Evolutionary conservation across 176 grass and related monocot species (phyloP), one percentile per base, ranked within the genome.

Genomic region (Paspalum notatum): DNA sequence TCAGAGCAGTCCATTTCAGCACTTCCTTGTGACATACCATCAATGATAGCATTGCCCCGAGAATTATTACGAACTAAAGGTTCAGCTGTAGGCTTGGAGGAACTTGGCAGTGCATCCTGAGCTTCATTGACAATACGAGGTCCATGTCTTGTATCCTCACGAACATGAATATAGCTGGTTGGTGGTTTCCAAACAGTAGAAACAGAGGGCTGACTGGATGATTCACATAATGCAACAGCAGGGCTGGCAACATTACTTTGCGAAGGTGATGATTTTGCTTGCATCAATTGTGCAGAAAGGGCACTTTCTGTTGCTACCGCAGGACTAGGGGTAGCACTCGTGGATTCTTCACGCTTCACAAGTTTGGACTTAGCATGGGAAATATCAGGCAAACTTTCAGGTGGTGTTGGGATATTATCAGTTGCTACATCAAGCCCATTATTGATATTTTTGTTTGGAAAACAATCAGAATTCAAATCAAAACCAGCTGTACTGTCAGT

Each of bases 1-100:
- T 89, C 87, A 82, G 87, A 89, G 65, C 83, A 89, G 58, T 89
- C 87, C 87, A 89, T 89, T 85, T 85, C 79, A 57, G 87, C 87
- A 78, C 87, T 85, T 32, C 87, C 87, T 39, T 89, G 87, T 22
- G 83, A 89, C 83, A 78, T 82, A 44, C 83, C 87, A 78, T 89
- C 87, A 77, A 66, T 42, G 18, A 20, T 60, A 72, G 57, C n/a
- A 52, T 40, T 67, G 22, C 58, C 17, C 41, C 15, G 21, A 72
- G 72, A 71, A 82, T 72, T 85, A 82, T 72, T 85, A 27, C 21
- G 71, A 85, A 71, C 21, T 12, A 77, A 37, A 77, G 78, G 10
- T 78, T 85, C 42, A 43, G 73, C 48, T 51, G 12, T 26, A 51
- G 55, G 56, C 43, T 46, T 72, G 1, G 78, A 77, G 15, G 64